These are phyloP conservation scores for Dioscorea cayenensis DNA, from an alignment of 116 monocot species.

Conservation along the genomic window DNA sequence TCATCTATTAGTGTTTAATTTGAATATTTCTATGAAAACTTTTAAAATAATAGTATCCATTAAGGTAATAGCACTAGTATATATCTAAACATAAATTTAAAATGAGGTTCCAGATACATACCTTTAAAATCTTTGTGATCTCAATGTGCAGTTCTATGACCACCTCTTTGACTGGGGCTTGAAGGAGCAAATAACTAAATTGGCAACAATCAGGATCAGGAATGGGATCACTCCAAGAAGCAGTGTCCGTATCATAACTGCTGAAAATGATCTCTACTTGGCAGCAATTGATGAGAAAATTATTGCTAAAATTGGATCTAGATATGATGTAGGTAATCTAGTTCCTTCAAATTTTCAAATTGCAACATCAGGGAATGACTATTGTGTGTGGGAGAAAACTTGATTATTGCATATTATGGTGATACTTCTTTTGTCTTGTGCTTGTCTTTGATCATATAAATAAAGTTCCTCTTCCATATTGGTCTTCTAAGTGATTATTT, in stretches of 20 bases:
- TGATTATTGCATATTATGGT: no score
- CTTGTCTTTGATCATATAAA: no score
- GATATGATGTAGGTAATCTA: slow-evolving; percentile 24
- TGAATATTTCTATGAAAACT: not conserved
- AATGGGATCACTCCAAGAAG: slow-evolving; percentile 36
- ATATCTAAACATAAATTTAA: not conserved
- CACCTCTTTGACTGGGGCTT: slow-evolving; percentile 48
- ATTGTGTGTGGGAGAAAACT: slow-evolving; percentile 48
- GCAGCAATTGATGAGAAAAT: slow-evolving; percentile 45
- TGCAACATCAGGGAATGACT: slow-evolving; percentile 28
- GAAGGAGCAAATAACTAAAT: slow-evolving; percentile 21
- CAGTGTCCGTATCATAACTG: slow-evolving; percentile 28
- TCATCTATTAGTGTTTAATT: not conserved
- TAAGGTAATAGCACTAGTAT: not conserved
- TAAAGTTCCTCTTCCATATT: no score
- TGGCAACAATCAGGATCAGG: slow-evolving; percentile 28
- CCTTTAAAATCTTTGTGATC: not conserved
- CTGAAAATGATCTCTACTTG: slow-evolving; percentile 39
- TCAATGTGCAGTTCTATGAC: slow-evolving; percentile 42
- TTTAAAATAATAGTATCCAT: no score
- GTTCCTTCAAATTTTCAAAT: slow-evolving; percentile 30
- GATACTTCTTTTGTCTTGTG: no score
- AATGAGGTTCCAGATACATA: no score
- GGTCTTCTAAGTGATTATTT: no score
- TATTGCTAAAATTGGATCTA: slow-evolving; percentile 42